A percentile compares a stretch with the other conserved stretches of the same genome.
Evolutionary conservation across 1,284 basidiomycete genomes (phyloP).

Genomic region (Melampsora americana): DNA sequence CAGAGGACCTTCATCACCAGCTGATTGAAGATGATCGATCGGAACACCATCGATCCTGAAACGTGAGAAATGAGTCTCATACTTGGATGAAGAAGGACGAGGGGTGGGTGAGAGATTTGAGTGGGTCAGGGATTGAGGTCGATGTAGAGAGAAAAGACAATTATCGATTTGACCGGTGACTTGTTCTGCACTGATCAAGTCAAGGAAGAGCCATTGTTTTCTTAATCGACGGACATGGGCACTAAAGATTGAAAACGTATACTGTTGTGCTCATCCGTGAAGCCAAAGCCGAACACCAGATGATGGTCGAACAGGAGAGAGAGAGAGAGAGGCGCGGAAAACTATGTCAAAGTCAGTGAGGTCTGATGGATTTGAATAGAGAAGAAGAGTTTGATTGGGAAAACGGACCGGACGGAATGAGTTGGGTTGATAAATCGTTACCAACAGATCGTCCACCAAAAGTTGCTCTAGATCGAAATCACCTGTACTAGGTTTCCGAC

Average conservation of each 20-base stretch:
- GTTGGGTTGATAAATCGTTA: slow-evolving; percentile 91
- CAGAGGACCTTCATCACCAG: slow-evolving; percentile 78
- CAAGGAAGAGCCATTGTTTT: slow-evolving; percentile 86
- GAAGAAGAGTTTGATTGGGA: background rate
- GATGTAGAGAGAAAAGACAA: slow-evolving; percentile 93
- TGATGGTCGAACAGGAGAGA: too few relatives aligned
- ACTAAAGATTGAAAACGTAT: slow-evolving; percentile 90
- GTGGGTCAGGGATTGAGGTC: slow-evolving; percentile 82
- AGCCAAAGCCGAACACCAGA: background rate
- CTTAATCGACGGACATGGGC: slow-evolving; percentile 81
- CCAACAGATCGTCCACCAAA: slow-evolving; percentile 83
- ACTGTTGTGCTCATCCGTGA: slow-evolving; percentile 51
- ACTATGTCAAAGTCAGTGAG: too few relatives aligned
- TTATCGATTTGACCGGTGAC: slow-evolving; percentile 98
- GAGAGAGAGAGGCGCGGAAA: too few relatives aligned
- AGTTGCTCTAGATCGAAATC: slow-evolving; percentile 91
- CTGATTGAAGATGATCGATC: slow-evolving; percentile 89
- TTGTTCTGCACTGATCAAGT: slow-evolving; percentile 69
- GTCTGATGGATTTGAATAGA: too few relatives aligned
- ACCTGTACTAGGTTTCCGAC: slow-evolving; percentile 69
- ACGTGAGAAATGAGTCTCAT: slow-evolving; percentile 64
- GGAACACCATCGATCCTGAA: slow-evolving; percentile 95
- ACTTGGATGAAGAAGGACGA: slow-evolving; percentile 4
- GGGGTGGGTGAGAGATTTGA: slow-evolving; percentile 60
- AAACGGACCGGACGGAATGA: slow-evolving; percentile 71